These are phyloP conservation scores for Mortierella sp. DNA, from an alignment of 371 early-diverging fungal species.

Conservation along the genomic window DNA sequence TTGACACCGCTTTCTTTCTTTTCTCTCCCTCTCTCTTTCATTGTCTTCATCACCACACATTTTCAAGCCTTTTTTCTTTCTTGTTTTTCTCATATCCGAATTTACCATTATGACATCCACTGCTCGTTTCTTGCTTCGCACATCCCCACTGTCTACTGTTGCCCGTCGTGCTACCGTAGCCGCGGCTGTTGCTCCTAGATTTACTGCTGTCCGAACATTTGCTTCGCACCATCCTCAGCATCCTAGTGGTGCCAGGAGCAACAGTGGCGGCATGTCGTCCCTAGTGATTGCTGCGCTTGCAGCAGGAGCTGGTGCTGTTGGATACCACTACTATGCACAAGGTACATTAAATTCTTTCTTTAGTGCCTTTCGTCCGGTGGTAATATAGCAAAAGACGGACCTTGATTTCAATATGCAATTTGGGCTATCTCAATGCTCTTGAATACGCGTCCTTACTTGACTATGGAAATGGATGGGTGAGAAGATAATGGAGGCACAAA, in stretches of 20 bases:
- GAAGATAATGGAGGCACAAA: too few relatives aligned
- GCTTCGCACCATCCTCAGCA: constrained; percentile 22
- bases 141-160: constrained; percentile 18
- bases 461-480: too few relatives aligned
- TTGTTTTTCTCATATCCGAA: too few relatives aligned
- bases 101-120: constrained; percentile 3
- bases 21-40: not conserved
- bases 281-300: constrained; percentile 57
- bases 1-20: too few relatives aligned
- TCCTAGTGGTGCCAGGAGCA: constrained; percentile 16
- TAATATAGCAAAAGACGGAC: too few relatives aligned
- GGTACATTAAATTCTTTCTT: not conserved
- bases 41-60: not conserved
- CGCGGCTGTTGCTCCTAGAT: constrained; percentile 5
- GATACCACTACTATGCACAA: constrained; percentile 61
- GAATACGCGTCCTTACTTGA: too few relatives aligned
- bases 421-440: too few relatives aligned
- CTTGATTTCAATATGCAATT: too few relatives aligned
- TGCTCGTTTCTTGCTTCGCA: constrained; percentile 8
- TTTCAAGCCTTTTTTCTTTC: too few relatives aligned
- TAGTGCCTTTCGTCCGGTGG: too few relatives aligned
- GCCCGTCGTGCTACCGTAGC: constrained; percentile 24
- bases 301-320: constrained; percentile 64
- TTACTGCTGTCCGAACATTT: constrained; percentile 38
- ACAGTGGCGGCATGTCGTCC: constrained; percentile 19